Evolutionary conservation across 2,329 filamentous ascomycete species (phyloP).

Genomic region (Paraconiothyrium sp.): DNA sequence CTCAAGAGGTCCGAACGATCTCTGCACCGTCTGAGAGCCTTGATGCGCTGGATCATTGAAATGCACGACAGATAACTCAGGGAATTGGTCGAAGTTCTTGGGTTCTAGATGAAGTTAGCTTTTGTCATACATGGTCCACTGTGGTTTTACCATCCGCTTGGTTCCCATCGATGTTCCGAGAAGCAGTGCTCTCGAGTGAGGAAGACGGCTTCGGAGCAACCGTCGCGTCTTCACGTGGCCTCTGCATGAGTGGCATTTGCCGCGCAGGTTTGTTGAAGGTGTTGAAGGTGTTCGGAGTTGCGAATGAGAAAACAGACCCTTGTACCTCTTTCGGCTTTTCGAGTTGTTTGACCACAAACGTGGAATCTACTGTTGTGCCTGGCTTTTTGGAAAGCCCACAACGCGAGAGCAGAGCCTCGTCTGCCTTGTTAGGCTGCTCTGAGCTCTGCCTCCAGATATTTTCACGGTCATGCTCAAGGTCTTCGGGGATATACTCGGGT

Average conservation of each 20-base stretch:
- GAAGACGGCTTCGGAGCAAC: not conserved
- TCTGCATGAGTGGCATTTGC: not conserved
- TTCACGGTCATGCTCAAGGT: not conserved
- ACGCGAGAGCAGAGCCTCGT: not conserved
- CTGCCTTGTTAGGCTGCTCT: not conserved
- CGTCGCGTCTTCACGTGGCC: not conserved
- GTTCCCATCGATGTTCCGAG: not conserved
- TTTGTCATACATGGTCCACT: not conserved
- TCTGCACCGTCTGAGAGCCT: not conserved
- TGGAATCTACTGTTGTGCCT: not conserved
- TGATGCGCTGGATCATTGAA: not conserved
- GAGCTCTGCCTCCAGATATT: not conserved
- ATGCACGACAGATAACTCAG: not conserved
- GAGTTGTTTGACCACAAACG: not conserved
- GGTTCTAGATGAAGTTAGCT: not conserved
- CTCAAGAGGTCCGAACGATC: not conserved
- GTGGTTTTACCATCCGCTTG: not conserved
- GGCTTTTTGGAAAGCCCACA: not conserved
- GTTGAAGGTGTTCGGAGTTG: not conserved
- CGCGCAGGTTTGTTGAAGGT: not conserved
- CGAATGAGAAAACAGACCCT: not conserved
- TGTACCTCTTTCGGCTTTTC: slow-evolving; percentile 6
- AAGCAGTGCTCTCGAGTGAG: not conserved
- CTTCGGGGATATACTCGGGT: not conserved
- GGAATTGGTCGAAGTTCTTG: not conserved